Evolutionary conservation across 352 stramenopile genomes (phyloP), one percentile per base, ranked within the genome.

Genomic region (Pilasporangium apinafurcum): DNA sequence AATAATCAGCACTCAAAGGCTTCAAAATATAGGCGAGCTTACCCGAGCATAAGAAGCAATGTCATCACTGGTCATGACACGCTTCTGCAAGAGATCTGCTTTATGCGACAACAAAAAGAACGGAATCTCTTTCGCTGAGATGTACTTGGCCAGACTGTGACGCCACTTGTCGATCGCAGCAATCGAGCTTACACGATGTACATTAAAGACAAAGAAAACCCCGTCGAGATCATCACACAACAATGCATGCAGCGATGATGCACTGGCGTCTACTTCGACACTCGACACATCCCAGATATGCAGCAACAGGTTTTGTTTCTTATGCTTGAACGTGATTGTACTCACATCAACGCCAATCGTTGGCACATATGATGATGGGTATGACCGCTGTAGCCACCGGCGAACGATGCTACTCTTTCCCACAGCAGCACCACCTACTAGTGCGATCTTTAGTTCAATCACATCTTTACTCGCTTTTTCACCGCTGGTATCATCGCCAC

Each of bases 181-280:
- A 48, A 93, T 89, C 24, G 81, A 91, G 49, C 77, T 93, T 59
- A 93, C 78, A 26, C 81, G 75, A 47, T 93, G 78, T 28, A 93
- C 76, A 48, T 93, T 93, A 43, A 89, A 89, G n/a, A 91, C 81
- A 31, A 88, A 88, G 56, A 93, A 93, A 40, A 93, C 68, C 37
- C 81, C 81, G 46, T 91, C 81, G 26, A 93, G 66, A 12, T 77
- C 66, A 8, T 91, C 75, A 33, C 81, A 93, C 20, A 89, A 43
- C 12, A 90, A 59, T 44, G 80, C 50, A 50, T 90, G 78, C 18
- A 90, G 56, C 14, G 75, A 69, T n/a, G 69, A 70, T 30, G 68
- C 67, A 17, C 47, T 63, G 25, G 59, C 59, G 43, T 93, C 78
- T 10, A 83, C 69, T 37, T 93, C 81, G 20, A 69, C 63, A 34